Percentiles rank a stretch among this genome's conserved stretches.
phyloP scores from a whole-genome alignment of 2,329 filamentous ascomycete genomes.

The Phialophora chinensis region DNA sequence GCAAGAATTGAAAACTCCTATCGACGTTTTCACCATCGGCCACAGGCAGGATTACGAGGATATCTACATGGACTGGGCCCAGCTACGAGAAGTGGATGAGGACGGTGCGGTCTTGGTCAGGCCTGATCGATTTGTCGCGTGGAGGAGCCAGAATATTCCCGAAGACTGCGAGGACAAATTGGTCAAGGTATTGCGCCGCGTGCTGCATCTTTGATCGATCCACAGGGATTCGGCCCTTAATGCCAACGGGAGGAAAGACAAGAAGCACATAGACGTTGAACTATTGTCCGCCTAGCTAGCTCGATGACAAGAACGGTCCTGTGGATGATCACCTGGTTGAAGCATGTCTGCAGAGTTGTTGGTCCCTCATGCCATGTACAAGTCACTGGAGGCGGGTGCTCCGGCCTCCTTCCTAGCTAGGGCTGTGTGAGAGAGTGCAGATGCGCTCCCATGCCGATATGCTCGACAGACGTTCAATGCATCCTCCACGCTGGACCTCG shows the following conservation, averaged over 20 bases:
- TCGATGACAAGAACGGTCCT: neutral
- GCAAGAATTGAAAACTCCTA: slow-evolving; percentile 51
- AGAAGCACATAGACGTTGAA: too few species aligned
- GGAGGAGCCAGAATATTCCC: slow-evolving; percentile 46
- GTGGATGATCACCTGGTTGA: neutral
- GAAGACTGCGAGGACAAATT: neutral
- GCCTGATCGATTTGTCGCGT: slow-evolving; percentile 65
- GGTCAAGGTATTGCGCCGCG: neutral
- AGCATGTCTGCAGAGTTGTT: neutral
- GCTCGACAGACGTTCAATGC: neutral
- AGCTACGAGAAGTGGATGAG: slow-evolving; percentile 60
- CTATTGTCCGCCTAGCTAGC: neutral
- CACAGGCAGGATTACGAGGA: slow-evolving; percentile 66
- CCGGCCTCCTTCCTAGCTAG: too few species aligned
- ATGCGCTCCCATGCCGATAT: neutral
- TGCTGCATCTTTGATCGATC: neutral
- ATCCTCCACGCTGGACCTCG: too few species aligned
- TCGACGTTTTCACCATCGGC: slow-evolving; percentile 61
- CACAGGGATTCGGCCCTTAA: neutral
- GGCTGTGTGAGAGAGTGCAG: too few species aligned
- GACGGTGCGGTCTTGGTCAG: slow-evolving; percentile 63
- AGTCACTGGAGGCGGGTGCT: neutral
- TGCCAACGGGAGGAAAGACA: neutral
- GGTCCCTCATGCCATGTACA: neutral
- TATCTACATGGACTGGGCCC: slow-evolving; percentile 65